Base-by-base conservation (phyloP, 2,329 filamentous ascomycete species). In the Alternaria arborescens region DNA sequence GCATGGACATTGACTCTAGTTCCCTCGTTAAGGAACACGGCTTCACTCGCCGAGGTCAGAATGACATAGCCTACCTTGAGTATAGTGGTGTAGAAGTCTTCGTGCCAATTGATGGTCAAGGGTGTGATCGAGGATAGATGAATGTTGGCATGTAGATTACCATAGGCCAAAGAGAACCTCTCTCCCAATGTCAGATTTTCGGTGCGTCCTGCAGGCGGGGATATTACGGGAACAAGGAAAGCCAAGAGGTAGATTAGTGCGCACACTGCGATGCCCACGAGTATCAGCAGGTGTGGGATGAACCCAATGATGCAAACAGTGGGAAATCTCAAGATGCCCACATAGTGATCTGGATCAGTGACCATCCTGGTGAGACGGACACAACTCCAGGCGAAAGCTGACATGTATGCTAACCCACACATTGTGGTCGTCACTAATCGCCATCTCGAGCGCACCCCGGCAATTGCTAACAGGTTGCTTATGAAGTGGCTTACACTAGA, bases 261-360 rank as follows among this genome's bases (percentile, higher is more conserved):
- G 74, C 95, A 98, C 16, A 90, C 81, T 5, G 87, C 60, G 47
- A 97, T 97, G 0, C 94, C 95, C 8, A 86, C 71, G 1, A 98
- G 80, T 12, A 98, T 92, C 24, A 97, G 82, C n/a, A 98, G 84
- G 77, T 98, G 94, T 1, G 95, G 95, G 36, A 98, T 91, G 76
- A 98, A 97, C 1, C 94, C 93, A 30, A 98, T 91, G 60, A 98
- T 93, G 72, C 92, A 97, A 41, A 98, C 93, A 0, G 94, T 97
- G 4, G 95, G 95, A 67, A 97, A 97, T 62, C 92, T 87, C 42
- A 97, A 83, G 11, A 97, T 83, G 4, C 92, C 90, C 5, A 88
- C 78, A 61, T 91, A 87, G 32, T 70, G 67, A 38, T 70, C 71
- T 8, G 82, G 83, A 28, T 78, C 78, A 44, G 77, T 77, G n/a